Base-by-base conservation (phyloP, 2,329 filamentous ascomycete species). In the Fusarium gaditjirri region DNA sequence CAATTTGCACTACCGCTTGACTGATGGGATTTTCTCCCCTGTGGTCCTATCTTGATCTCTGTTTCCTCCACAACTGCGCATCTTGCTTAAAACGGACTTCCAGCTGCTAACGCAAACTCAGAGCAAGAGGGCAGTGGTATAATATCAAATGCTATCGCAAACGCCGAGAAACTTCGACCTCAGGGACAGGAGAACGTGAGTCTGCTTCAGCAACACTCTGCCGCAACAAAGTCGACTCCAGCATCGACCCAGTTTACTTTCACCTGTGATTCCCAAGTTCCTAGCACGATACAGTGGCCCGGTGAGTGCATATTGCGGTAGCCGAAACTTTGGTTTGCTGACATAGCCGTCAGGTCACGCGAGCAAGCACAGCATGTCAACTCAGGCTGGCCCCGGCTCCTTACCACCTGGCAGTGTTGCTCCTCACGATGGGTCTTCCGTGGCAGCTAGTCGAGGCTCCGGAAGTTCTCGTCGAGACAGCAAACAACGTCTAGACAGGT, bases 191-290 rank as follows among this genome's bases (percentile, higher is more conserved):
- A 95, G 78, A 96, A 94, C 81, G 86, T 92, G 71, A 95, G 92
- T 80, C 86, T 95, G 66, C 83, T 97, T 53, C 91, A 94, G 63
- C 92, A 94, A 78, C 90, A 92, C 80, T 78, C 79, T 13, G 84
- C 88, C 23, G 82, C 86, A 10, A 85, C 86, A 64, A 91, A 89
- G 76, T 79, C 88, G 8, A 90, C 88, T 39, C 90, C 93, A 8
- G 89, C 92, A 10, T 94, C 94, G 62, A 92, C 93, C 1, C 94
- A 98, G 76, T 99, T 99, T 80, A 99, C 96, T 14, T 99, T 99
- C 79, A 97, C 94, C 17, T 98, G 94, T 81, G 93, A 97, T 77
- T 95, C 95, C 3, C 94, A 96, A 79, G 94, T 94, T 41, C 91
- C 93, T 2, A 94, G 92, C 65, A 90, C 92, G 61, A 89, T 94